These are phyloP conservation scores for Mimosa pudica DNA, from an alignment of 306 rosid genomes.

Conservation along the genomic window DNA sequence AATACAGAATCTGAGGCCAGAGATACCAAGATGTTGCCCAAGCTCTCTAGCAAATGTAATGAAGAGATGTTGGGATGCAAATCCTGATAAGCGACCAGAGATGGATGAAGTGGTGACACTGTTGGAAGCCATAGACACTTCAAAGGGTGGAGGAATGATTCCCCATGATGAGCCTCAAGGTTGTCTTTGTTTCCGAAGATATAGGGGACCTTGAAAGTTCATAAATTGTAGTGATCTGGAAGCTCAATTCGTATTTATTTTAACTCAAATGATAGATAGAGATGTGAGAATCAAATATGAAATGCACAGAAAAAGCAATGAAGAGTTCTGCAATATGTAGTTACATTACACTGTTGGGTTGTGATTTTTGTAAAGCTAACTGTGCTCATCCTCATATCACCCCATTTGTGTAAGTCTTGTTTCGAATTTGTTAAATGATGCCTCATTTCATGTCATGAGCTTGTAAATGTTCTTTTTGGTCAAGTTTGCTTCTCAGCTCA, in stretches of 20 bases:
- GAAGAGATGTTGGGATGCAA: conserved; percentile 99
- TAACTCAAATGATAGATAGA: conserved; percentile 47
- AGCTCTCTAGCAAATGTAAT: conserved; percentile 93
- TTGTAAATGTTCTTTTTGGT: conserved; percentile 32
- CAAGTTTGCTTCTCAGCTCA: conserved; percentile 12
- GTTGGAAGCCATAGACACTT: conserved; percentile 94
- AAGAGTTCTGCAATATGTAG: conserved; percentile 49
- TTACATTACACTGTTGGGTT: conserved; percentile 50
- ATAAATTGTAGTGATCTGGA: conserved; percentile 24
- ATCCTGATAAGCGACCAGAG: conserved; percentile 93
- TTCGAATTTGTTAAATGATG: conserved; percentile 38
- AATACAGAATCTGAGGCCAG: conserved; percentile 94
- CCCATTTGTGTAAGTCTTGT: conserved; percentile 40
- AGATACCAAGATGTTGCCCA: conserved; percentile 99
- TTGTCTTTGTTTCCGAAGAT: conserved; percentile 81
- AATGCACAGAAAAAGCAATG: conserved; percentile 49
- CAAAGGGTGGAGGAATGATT: conserved; percentile 99
- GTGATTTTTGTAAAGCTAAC: conserved; percentile 68
- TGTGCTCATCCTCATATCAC: conserved; percentile 46
- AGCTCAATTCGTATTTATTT: conserved; percentile 54
- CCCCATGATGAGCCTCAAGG: conserved; percentile 86
- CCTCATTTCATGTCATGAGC: conserved; percentile 38
- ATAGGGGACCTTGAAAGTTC: conserved; percentile 76
- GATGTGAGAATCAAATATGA: conserved; percentile 43
- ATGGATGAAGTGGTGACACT: conserved; percentile 91